Evolutionary conservation across 371 early-diverging fungal species (phyloP).

Genomic region (Mortierella sp.): DNA sequence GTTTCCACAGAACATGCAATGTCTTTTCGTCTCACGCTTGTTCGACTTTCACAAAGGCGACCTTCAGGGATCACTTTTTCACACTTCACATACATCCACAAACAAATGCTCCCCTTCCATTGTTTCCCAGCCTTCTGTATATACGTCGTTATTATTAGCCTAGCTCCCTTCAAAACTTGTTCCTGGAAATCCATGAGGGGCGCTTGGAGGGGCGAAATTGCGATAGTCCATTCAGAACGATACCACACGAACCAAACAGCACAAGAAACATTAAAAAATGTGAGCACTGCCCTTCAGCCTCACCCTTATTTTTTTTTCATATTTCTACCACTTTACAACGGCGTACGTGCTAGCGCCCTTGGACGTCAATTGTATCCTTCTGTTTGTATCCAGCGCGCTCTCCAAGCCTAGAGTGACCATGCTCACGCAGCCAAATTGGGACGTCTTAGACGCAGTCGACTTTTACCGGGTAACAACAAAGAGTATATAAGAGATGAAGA

Average conservation of each 20-base stretch:
- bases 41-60: not conserved
- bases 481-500: not conserved
- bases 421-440: not conserved
- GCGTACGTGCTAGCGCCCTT: not conserved
- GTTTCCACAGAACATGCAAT: not conserved
- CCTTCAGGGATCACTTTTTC: not conserved
- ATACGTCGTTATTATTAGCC: not conserved
- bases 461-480: not conserved
- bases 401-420: not conserved
- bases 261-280: not conserved
- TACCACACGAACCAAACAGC: not conserved
- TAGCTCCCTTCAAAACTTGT: not conserved
- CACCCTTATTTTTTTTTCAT: not conserved
- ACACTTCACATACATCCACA: not conserved
- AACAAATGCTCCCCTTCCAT: not conserved
- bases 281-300: not conserved
- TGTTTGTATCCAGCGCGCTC: not conserved
- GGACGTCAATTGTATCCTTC: not conserved
- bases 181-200: not conserved
- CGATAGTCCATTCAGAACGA: not conserved
- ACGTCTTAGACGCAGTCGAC: not conserved
- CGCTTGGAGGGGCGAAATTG: not conserved
- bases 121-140: not conserved
- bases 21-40: not conserved
- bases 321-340: not conserved